Evolutionary conservation across 352 stramenopile genomes (phyloP).

Genomic region (Phytophthora pluvialis): DNA sequence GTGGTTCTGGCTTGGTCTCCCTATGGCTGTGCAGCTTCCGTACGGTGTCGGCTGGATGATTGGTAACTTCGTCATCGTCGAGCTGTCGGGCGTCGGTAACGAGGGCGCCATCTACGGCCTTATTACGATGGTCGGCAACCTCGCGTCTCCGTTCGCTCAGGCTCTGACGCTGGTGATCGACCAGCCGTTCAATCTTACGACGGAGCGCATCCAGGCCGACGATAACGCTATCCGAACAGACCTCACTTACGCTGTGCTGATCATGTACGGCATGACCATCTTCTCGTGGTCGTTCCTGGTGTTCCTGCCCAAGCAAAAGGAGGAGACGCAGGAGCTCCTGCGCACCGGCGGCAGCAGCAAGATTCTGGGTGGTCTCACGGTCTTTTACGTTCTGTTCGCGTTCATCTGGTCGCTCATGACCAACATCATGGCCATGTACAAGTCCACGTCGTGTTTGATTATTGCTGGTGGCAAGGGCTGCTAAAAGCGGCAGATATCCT

Average conservation of each 20-base stretch:
- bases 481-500: conserved; percentile 1
- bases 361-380: conserved; percentile 32
- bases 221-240: conserved; percentile 40
- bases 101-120: conserved; percentile 52
- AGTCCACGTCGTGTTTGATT: conserved; percentile 36
- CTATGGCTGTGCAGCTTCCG: conserved; percentile 32
- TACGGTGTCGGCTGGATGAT: conserved; percentile 36
- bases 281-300: conserved; percentile 42
- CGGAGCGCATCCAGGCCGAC: conserved; percentile 43
- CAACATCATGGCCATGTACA: conserved; percentile 49
- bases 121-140: conserved; percentile 48
- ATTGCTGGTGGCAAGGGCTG: conserved; percentile 26
- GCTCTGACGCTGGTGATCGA: conserved; percentile 42
- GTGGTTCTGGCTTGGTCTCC: conserved; percentile 47
- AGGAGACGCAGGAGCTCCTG: conserved; percentile 38
- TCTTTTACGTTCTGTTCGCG: conserved; percentile 37
- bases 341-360: conserved; percentile 41
- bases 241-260: conserved; percentile 41
- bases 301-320: conserved; percentile 44
- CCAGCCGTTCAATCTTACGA: conserved; percentile 40
- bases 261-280: conserved; percentile 45
- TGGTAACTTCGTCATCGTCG: conserved; percentile 44
- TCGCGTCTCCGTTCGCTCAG: conserved; percentile 41
- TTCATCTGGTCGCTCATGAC: conserved; percentile 45
- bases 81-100: conserved; percentile 49